Conservation (phyloP, 495 filamentous ascomycete species). For the Tuber brumale region DNA sequence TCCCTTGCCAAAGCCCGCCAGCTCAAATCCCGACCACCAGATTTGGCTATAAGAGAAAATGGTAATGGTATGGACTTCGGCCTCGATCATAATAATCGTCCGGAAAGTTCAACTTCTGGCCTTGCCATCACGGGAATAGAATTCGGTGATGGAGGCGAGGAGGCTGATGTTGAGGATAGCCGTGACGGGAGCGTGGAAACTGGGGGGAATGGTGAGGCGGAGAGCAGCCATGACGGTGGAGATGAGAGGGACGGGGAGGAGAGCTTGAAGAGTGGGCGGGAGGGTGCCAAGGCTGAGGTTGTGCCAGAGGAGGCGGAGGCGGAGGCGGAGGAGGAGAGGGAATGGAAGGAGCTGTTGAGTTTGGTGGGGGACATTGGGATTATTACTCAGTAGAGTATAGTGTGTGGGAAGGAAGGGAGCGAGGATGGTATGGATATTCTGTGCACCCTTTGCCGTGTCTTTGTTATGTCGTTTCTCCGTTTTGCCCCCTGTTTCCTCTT, state of each 20-base stretch:
- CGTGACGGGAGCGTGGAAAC: slow-evolving; percentile 22
- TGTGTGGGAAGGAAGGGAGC: background rate
- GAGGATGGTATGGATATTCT: slow-evolving; percentile 6
- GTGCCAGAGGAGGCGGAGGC: background rate
- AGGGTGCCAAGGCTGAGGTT: background rate
- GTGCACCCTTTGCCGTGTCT: slow-evolving; percentile 5
- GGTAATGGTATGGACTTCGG: slow-evolving; percentile 9
- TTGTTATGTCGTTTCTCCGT: background rate
- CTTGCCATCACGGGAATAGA: slow-evolving; percentile 36
- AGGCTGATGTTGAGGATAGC: slow-evolving; percentile 33
- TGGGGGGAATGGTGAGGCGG: slow-evolving; percentile 7
- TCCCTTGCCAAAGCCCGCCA: slow-evolving; percentile 73
- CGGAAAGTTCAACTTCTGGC: slow-evolving; percentile 19
- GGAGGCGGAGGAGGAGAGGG: background rate
- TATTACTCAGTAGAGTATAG: slow-evolving; percentile 15
- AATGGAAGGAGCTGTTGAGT: slow-evolving; percentile 5
- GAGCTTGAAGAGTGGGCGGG: background rate
- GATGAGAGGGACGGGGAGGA: background rate
- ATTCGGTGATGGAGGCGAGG: slow-evolving; percentile 27
- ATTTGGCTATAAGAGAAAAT: slow-evolving; percentile 22
- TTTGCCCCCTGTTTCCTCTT: background rate
- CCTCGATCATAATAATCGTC: background rate
- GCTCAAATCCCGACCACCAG: slow-evolving; percentile 77
- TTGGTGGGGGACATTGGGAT: slow-evolving; percentile 20
- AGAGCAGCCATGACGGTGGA: slow-evolving; percentile 8